Evolutionary conservation across 2,329 filamentous ascomycete genomes (phyloP).

Genomic region (Calonectria hongkongensis): DNA sequence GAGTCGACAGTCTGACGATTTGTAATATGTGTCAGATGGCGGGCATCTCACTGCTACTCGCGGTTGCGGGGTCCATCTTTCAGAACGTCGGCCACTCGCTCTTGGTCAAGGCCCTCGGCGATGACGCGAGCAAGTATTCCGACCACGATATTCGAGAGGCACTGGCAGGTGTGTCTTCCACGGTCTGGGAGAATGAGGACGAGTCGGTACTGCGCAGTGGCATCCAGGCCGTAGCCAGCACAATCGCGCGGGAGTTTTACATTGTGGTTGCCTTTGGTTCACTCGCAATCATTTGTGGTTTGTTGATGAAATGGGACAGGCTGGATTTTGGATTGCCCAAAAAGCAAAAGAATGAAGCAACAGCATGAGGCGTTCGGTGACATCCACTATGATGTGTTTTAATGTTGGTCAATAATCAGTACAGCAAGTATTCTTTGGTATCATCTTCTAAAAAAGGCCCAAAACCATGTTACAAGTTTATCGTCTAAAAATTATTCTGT

Average conservation of each 20-base stretch:
- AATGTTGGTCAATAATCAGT: not conserved
- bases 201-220: conserved; percentile 21
- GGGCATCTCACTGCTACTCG: conserved; percentile 37
- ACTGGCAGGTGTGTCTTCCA: conserved; percentile 39
- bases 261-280: conserved; percentile 32
- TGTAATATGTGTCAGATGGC: conserved; percentile 60
- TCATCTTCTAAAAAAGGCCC: not conserved
- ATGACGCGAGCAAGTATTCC: conserved; percentile 26
- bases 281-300: conserved; percentile 32
- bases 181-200: conserved; percentile 31
- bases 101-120: conserved; percentile 34
- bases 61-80: conserved; percentile 34
- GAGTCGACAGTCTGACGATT: conserved; percentile 57
- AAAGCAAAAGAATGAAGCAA: conserved; percentile 21
- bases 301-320: conserved; percentile 40
- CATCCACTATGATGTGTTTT: not conserved
- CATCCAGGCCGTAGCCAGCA: conserved; percentile 35
- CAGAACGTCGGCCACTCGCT: conserved; percentile 40
- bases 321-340: conserved; percentile 34
- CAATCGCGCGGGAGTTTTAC: conserved; percentile 37
- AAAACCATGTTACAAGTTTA: not conserved
- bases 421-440: conserved; percentile 5
- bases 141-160: conserved; percentile 39
- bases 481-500: not conserved
- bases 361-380: not conserved